Conservation (phyloP, 371 early-diverging fungal genomes). For the Umbelopsis sp. region DNA sequence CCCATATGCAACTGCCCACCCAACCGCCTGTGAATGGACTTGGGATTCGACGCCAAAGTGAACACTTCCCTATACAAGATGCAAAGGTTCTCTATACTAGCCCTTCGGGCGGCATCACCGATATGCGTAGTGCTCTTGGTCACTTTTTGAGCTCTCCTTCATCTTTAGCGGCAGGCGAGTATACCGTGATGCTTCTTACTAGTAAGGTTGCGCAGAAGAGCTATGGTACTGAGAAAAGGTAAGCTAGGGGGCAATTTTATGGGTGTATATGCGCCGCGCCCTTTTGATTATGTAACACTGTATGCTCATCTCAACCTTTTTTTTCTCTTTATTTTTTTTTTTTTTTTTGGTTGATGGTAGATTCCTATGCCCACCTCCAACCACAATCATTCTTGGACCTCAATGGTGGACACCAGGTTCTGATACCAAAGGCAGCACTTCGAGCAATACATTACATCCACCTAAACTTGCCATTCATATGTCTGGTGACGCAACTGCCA, state of each 20-base stretch:
- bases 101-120: conserved; percentile 2
- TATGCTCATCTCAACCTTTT: not conserved
- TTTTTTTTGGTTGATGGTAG: conserved; percentile 22
- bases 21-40: conserved; percentile 1
- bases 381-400: conserved; percentile 70
- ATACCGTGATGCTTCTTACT: conserved; percentile 67
- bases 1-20: conserved; percentile 2
- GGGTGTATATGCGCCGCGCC: not conserved
- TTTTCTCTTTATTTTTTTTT: not conserved
- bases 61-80: conserved; percentile 5
- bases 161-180: conserved; percentile 45
- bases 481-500: conserved; percentile 37
- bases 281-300: not conserved
- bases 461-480: conserved; percentile 35
- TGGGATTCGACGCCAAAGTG: conserved; percentile 9
- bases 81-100: not conserved
- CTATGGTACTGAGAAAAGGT: conserved; percentile 81
- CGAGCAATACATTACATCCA: conserved; percentile 22
- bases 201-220: conserved; percentile 81
- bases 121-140: conserved; percentile 11
- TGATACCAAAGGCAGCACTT: conserved; percentile 7
- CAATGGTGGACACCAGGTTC: conserved; percentile 59
- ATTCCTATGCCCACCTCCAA: conserved; percentile 82
- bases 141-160: conserved; percentile 27
- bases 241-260: not conserved